Evolutionary conservation across 2,329 filamentous ascomycete species (phyloP).

Genomic region (Xylaria sp.): DNA sequence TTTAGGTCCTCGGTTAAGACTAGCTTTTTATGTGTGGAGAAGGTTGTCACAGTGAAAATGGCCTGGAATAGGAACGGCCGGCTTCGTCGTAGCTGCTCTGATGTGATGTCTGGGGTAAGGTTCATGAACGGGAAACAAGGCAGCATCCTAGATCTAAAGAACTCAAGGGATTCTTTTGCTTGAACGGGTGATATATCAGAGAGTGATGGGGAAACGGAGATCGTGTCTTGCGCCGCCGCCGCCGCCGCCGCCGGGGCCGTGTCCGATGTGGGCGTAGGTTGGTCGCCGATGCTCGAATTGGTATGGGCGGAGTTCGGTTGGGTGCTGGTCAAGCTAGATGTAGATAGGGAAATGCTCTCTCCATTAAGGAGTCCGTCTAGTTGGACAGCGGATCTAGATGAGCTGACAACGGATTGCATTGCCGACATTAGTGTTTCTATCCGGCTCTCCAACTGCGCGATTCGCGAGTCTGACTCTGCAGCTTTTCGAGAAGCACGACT

Average conservation of each 20-base stretch:
- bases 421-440: conserved; percentile 50
- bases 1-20: conserved; percentile 49
- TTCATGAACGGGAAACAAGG: conserved; percentile 52
- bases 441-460: conserved; percentile 52
- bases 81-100: conserved; percentile 48
- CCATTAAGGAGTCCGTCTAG: conserved; percentile 21
- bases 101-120: conserved; percentile 46
- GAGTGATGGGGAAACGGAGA: not conserved
- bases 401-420: conserved; percentile 45
- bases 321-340: not conserved
- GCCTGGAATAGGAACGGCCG: conserved; percentile 52
- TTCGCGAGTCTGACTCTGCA: conserved; percentile 48
- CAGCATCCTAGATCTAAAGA: conserved; percentile 51
- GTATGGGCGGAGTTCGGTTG: conserved; percentile 2
- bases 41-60: conserved; percentile 50
- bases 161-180: conserved; percentile 5
- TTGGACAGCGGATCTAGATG: conserved; percentile 24
- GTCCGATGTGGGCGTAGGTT: conserved; percentile 25
- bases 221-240: conserved; percentile 36
- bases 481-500: conserved; percentile 40
- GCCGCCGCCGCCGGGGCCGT: conserved; percentile 38
- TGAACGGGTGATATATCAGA: conserved; percentile 36
- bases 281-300: conserved; percentile 14
- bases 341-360: conserved; percentile 15
- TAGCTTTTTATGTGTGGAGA: conserved; percentile 47